These are phyloP conservation scores for Oryza officinalis DNA, from an alignment of 176 grass and related monocot genomes.

Conservation along the genomic window DNA sequence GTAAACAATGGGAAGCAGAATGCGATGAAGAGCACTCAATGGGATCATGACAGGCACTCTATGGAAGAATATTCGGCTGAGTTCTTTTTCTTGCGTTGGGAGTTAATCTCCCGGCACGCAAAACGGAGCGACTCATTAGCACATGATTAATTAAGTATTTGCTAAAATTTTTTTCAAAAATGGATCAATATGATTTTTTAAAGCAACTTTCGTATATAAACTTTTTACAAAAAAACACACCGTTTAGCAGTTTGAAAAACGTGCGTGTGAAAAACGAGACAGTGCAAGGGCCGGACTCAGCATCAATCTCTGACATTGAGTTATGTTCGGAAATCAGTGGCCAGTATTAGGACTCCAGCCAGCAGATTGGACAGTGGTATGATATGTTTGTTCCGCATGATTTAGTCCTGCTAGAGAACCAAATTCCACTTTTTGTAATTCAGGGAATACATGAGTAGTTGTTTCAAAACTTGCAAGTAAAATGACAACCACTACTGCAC, in stretches of 20 bases:
- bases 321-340: not conserved
- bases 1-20: rapidly evolving
- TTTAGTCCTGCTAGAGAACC: not conserved
- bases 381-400: not conserved
- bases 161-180: too few species aligned
- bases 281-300: too few species aligned
- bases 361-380: not conserved
- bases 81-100: too few species aligned
- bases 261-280: too few species aligned
- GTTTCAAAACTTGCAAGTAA: not conserved
- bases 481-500: rapidly evolving
- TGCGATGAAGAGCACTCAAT: too few species aligned
- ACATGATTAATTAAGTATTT: too few species aligned
- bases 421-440: not conserved
- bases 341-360: not conserved
- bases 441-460: not conserved
- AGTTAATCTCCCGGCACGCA: too few species aligned
- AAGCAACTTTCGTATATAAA: too few species aligned
- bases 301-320: not conserved
- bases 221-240: too few species aligned
- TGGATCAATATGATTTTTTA: too few species aligned
- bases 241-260: too few species aligned
- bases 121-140: too few species aligned
- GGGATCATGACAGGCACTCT: not conserved
- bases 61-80: not conserved